Conservation (phyloP, 2,329 filamentous ascomycete genomes). For the Clonostachys byssicola region DNA sequence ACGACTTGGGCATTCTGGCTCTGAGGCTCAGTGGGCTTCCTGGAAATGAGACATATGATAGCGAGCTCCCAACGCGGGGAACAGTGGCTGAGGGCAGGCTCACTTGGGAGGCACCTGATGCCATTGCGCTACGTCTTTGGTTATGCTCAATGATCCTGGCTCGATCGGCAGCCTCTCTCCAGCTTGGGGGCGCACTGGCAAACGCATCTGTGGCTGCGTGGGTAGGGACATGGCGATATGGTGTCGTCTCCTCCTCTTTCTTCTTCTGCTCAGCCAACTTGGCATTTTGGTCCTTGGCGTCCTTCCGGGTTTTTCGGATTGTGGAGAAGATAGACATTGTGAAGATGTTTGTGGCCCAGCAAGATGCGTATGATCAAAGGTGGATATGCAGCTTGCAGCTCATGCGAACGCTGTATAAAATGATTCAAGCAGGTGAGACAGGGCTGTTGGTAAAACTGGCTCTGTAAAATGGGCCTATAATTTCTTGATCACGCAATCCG, state of each 20-base stretch:
- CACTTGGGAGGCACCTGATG: conserved; percentile 28
- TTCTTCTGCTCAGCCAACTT: conserved; percentile 43
- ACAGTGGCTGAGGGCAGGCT: conserved; percentile 23
- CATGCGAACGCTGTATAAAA: too few relatives aligned
- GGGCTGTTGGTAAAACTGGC: too few relatives aligned
- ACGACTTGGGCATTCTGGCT: conserved; percentile 21
- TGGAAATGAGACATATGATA: conserved; percentile 41
- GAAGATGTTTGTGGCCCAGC: neutral
- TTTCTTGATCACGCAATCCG: too few relatives aligned
- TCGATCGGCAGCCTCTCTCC: conserved; percentile 37
- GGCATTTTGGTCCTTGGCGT: conserved; percentile 49
- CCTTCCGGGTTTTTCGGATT: conserved; percentile 46
- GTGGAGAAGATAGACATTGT: conserved; percentile 55
- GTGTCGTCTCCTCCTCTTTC: conserved; percentile 25
- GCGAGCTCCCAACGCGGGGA: conserved; percentile 41
- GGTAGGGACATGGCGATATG: conserved; percentile 57
- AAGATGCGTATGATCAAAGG: too few relatives aligned
- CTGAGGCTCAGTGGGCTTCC: neutral
- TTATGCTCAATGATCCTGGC: conserved; percentile 45
- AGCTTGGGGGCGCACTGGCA: conserved; percentile 46
- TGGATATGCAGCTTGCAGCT: too few relatives aligned
- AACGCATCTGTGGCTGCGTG: conserved; percentile 58
- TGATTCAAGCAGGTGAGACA: too few relatives aligned
- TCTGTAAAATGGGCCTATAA: too few relatives aligned
- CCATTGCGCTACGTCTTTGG: conserved; percentile 42